phyloP scores from a whole-genome alignment of 208 protist species.

The Trypanosoma mega region DNA sequence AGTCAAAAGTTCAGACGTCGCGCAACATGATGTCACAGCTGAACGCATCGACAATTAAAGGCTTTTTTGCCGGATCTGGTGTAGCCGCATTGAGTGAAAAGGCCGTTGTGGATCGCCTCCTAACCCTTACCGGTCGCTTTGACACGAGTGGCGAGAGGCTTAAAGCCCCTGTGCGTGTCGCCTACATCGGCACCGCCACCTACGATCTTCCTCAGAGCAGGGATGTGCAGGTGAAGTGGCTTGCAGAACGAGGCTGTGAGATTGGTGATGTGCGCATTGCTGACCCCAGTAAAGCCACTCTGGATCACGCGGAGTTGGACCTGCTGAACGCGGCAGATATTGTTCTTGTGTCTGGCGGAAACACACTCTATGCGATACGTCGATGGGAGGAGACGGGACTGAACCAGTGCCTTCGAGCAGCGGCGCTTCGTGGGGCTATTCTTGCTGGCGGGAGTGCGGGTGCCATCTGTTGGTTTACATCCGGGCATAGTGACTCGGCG shows the following conservation, averaged over 20 bases:
- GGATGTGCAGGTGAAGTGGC: constrained; percentile 38
- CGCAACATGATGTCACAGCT: constrained; percentile 24
- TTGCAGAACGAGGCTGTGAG: constrained; percentile 52
- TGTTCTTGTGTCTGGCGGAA: constrained; percentile 84
- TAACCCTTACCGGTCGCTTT: constrained; percentile 45
- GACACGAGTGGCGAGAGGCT: constrained; percentile 5
- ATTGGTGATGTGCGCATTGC: constrained; percentile 55
- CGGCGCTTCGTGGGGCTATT: constrained; percentile 41
- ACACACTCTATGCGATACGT: constrained; percentile 89
- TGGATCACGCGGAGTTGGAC: constrained; percentile 33
- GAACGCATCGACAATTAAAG: constrained; percentile 33
- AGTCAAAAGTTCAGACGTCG: no score
- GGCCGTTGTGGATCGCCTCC: constrained; percentile 51
- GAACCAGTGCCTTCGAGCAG: constrained; percentile 41
- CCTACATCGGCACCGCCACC: constrained; percentile 86
- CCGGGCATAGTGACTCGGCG: constrained; percentile 88
- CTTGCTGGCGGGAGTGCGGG: constrained; percentile 86
- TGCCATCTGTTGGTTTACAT: constrained; percentile 90
- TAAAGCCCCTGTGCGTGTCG: constrained; percentile 41
- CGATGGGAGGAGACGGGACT: constrained; percentile 87
- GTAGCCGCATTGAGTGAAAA: constrained; percentile 45
- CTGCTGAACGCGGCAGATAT: constrained; percentile 53
- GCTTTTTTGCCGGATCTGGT: constrained; percentile 70
- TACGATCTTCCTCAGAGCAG: constrained; percentile 72
- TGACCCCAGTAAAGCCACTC: constrained; percentile 34